Base-by-base conservation (phyloP, 192 early-diverging fungal species). In the Fimicolochytrium jonesii region DNA sequence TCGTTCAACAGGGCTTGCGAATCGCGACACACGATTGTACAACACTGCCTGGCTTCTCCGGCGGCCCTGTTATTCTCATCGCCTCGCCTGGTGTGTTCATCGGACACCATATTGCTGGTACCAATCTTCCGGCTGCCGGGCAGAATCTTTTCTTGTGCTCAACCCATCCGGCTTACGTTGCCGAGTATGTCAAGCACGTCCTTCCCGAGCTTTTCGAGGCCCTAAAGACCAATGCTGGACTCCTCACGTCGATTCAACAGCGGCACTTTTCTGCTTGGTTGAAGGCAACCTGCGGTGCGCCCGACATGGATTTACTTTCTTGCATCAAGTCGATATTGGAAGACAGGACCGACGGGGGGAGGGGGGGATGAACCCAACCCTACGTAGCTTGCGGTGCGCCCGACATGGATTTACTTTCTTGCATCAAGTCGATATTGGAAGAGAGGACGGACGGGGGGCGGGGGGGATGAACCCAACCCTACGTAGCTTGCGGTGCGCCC, bases 11-110 rank as follows among this genome's bases (percentile, higher is more conserved):
- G 9, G 50, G 30, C 31, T 5, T 30, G 10, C 20, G 50, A 31
- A 52, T 52, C 9, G 6, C 50, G 10, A 52, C 50, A 9, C 50
- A 52, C 30, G 50, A 52, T 30, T 52, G 50, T 30, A 31, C 50
- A 20, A 52, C 50, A 10, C 50, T 52, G 25, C 20, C 25, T 13
- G 50, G 50, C 25, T 52, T 31, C 20, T 52, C 50, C 20, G 50
- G 50, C 6, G 50, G 50, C 28, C 50, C 50, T 7, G 20, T 47
- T 11, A 31, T 52, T 13, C 30, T 20, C 23, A 52, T 52, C 9
- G 25, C 20, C 25, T 10, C 20, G 5, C 50, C 50, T 7, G 50
- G 50, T 20, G 50, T 52, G 9, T 52, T 52, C 20, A 30, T 30
- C 50, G 50, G 50, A 13, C 50, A 52, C 20, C 50, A 52, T 20